Base-by-base conservation (phyloP, 1,284 basidiomycete species). In the Ceratobasidium sp. region DNA sequence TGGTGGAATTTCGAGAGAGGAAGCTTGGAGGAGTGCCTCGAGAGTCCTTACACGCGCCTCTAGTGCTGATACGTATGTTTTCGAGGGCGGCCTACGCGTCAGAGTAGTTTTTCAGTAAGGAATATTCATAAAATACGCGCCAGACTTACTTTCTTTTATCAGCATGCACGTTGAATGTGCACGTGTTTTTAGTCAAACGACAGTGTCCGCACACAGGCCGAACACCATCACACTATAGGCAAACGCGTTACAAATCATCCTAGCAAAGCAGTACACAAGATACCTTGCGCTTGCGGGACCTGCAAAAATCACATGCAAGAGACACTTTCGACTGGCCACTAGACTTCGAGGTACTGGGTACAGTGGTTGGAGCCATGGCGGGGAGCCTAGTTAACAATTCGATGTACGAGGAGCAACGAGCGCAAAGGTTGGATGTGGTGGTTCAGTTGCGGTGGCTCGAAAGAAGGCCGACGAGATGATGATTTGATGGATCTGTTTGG, bases 241-340 rank as follows among this genome's bases (percentile, higher is more conserved):
- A 23, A 46, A 30, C 3, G 1, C n/a, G 20, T 27, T 30, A 46
- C 30, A 10, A 14, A 12, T 48, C 7, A 6, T 30, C 46, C 60
- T 30, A 48, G 54, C 20, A 30, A n/a, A 8, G 18, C 14, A 20
- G n/a, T 35, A 52, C 12, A 16, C n/a, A 48, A 23, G 8, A 3
- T 14, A 44, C 71, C 71, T 74, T 74, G 57, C 71, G 71, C 18
- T 74, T 74, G 33, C 71, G 71, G 30, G 71, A 59, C 30, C 71
- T 48, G 46, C 71, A 74, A 60, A 74, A 74, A 54, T 74, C 71
- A 44, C 71, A 74, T 23, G 71, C 71, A n/a, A 74, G 60, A 8
- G 71, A 74, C 2, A 74, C 71, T 33, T 74, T 74, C 44, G 60
- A 44, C 38, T 74, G 71, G 14, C 59, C 59, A 14, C 59, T 57